Evolutionary conservation across 176 grass and related monocot species (phyloP).

Genomic region (Puya raimondii): DNA sequence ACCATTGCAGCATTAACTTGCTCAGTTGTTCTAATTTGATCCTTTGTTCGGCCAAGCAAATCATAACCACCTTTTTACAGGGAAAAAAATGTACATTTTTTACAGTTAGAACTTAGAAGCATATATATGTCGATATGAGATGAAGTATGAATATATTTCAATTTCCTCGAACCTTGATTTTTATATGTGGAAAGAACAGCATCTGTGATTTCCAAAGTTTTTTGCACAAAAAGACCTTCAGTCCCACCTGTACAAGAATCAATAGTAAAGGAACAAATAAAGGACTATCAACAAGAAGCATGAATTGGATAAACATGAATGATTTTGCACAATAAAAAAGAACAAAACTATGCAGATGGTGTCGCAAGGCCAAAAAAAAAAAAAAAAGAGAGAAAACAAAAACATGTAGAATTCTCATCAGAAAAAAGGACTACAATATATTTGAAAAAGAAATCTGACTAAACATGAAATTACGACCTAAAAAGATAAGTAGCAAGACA

Average conservation of each 20-base stretch:
- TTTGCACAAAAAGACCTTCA: conserved; percentile 80
- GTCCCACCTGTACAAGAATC: conserved; percentile 58
- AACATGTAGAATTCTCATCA: too few relatives aligned
- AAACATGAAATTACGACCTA: too few relatives aligned
- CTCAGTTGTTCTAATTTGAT: conserved; percentile 79
- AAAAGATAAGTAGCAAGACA: too few relatives aligned
- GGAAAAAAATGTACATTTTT: conserved; percentile 1
- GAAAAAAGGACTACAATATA: too few relatives aligned
- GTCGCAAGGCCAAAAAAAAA: too few relatives aligned
- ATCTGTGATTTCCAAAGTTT: conserved; percentile 66
- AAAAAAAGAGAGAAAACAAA: too few relatives aligned
- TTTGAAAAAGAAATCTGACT: too few relatives aligned
- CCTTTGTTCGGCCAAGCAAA: conserved; percentile 78
- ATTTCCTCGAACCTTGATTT: conserved; percentile 65
- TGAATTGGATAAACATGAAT: background rate
- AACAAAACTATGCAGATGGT: too few relatives aligned
- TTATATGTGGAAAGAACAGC: conserved; percentile 83
- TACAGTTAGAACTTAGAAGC: conserved; percentile 8
- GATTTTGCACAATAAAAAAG: too few relatives aligned
- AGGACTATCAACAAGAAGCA: conserved; percentile 9
- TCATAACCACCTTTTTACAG: conserved; percentile 74
- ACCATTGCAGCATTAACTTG: conserved; percentile 77
- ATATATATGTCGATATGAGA: background rate
- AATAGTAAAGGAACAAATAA: background rate
- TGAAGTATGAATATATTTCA: background rate